Conservation (phyloP, 306 rosid genomes). For the Prunus salicina region DNA sequence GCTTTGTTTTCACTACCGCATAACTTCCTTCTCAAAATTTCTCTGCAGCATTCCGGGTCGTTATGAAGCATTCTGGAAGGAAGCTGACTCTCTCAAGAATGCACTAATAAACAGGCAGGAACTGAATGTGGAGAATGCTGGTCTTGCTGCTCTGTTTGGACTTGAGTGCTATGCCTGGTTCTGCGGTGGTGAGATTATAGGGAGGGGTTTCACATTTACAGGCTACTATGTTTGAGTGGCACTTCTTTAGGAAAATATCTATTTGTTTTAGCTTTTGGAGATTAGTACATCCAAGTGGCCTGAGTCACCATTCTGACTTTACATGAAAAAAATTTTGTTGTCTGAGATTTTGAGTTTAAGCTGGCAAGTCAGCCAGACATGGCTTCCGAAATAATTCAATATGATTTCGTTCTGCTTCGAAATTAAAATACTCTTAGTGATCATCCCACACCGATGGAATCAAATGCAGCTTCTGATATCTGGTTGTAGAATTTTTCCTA, state of each 20-base stretch:
- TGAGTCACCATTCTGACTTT: conserved; percentile 10
- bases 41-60: conserved; percentile 45
- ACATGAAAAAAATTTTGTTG: background rate
- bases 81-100: conserved; percentile 30
- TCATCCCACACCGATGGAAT: background rate
- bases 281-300: conserved; percentile 1
- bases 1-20: background rate
- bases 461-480: background rate
- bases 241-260: conserved; percentile 2
- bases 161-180: conserved; percentile 55
- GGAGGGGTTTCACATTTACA: conserved; percentile 50
- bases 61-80: conserved; percentile 39
- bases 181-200: conserved; percentile 48
- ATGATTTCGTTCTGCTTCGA: background rate
- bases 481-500: background rate
- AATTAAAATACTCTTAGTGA: background rate
- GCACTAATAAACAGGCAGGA: conserved; percentile 29
- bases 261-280: conserved; percentile 9
- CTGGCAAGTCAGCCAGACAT: conserved; percentile 7
- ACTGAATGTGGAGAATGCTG: conserved; percentile 32
- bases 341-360: background rate
- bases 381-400: conserved; percentile 24
- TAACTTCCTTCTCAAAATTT: conserved; percentile 8
- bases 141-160: conserved; percentile 42
- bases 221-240: conserved; percentile 42